Conservation (phyloP, 2,329 filamentous ascomycete genomes). For the Colletotrichum spaethianum region DNA sequence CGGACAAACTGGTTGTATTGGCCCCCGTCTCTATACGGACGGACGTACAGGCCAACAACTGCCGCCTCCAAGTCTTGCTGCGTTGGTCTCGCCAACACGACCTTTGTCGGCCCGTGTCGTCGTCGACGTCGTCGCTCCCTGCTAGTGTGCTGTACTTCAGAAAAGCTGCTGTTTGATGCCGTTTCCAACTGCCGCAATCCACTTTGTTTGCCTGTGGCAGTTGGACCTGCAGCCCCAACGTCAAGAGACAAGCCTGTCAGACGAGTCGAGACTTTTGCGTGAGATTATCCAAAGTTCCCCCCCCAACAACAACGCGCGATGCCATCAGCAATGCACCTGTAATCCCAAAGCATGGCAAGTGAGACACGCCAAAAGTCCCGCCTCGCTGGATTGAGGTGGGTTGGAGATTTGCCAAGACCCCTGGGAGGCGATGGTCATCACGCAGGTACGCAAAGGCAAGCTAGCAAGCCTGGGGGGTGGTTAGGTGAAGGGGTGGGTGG, state of each 20-base stretch:
- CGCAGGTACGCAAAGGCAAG: conserved; percentile 10
- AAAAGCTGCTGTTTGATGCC: neutral
- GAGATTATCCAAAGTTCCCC: conserved; percentile 22
- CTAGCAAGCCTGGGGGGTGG: neutral
- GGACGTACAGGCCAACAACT: conserved; percentile 13
- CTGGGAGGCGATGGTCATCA: conserved; percentile 4
- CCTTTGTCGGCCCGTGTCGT: too few relatives aligned
- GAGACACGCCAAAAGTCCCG: conserved; percentile 41
- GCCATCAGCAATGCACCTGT: conserved; percentile 20
- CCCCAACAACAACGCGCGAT: conserved; percentile 15
- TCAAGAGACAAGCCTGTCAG: neutral
- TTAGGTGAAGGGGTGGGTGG: neutral
- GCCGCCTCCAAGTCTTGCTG: neutral
- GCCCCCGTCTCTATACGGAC: neutral
- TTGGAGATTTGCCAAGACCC: conserved; percentile 20
- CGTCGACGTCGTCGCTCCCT: conserved; percentile 12
- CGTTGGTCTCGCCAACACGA: neutral
- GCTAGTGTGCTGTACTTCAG: neutral
- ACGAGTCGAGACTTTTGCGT: conserved; percentile 5
- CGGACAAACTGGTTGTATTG: conserved; percentile 7
- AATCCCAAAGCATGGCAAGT: conserved; percentile 20
- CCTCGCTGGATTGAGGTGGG: conserved; percentile 36
- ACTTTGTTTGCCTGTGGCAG: neutral
- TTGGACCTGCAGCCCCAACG: neutral
- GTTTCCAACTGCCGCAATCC: conserved; percentile 18